Percentiles rank a stretch among this genome's conserved stretches.
Conservation (phyloP, 495 filamentous ascomycete genomes). For the Neurospora sp. region DNA sequence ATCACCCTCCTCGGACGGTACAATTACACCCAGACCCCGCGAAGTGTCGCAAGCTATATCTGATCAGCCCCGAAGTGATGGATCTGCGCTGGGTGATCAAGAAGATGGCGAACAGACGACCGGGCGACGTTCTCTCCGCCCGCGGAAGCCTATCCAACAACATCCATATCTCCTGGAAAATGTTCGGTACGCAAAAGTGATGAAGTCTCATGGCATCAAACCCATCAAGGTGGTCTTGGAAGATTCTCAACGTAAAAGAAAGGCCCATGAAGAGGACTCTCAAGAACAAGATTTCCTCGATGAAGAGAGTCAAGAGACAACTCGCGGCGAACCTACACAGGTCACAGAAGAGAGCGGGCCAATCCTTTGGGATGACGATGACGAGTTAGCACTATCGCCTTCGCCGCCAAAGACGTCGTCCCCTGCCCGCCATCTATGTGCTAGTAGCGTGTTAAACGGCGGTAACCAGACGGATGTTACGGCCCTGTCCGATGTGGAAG, state of each 20-base stretch:
- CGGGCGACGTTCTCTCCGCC: conserved; percentile 41
- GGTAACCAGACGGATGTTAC: conserved; percentile 19
- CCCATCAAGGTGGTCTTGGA: conserved; percentile 43
- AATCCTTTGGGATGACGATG: conserved; percentile 11
- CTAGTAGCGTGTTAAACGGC: conserved; percentile 16
- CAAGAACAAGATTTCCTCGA: conserved; percentile 38
- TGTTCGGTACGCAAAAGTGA: conserved; percentile 50
- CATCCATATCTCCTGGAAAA: conserved; percentile 63
- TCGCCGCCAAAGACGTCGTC: conserved; percentile 20
- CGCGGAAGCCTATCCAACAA: conserved; percentile 65
- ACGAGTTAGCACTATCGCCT: conserved; percentile 18
- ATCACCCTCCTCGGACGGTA: not conserved
- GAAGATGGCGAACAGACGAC: conserved; percentile 11
- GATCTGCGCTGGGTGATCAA: not conserved
- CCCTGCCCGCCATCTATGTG: not conserved
- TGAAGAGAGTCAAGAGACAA: conserved; percentile 38
- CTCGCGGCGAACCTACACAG: conserved; percentile 9
- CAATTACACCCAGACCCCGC: not conserved
- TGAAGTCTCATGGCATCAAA: conserved; percentile 52
- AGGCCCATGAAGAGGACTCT: conserved; percentile 30
- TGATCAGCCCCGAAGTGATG: not conserved
- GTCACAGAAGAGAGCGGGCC: conserved; percentile 20
- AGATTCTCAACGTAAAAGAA: conserved; percentile 19
- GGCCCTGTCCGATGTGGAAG: conserved; percentile 26
- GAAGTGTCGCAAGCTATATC: not conserved